Evolutionary conservation across 2,329 filamentous ascomycete genomes (phyloP), one percentile per base, ranked within the genome.

Genomic region (Myriosclerotinia duriaeana): DNA sequence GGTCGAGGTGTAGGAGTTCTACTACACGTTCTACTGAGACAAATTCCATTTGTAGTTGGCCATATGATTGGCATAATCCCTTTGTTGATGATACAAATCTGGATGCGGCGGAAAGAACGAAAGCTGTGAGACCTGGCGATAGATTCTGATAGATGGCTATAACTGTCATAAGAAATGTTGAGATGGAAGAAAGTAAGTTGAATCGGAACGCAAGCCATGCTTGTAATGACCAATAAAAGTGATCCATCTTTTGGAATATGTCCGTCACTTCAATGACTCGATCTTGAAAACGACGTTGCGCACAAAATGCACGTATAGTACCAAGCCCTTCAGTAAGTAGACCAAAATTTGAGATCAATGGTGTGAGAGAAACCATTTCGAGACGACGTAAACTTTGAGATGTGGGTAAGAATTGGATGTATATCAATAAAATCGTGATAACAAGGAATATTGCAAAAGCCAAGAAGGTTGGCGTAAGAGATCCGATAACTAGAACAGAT

Each of bases 211-310:
- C 88, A 2, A 97, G 82, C 93, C 93, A 97, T 9, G 87, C 87
- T 71, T 96, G 92, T 53, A 96, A 82, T 67, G 88, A 91, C 90
- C 93, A 97, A 79, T 96, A 97, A 79, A 97, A 96, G 76, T 97
- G 93, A 73, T 97, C 93, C 84, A 96, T 95, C 75, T 92, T 92
- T 76, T 97, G 93, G 75, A 97, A 97, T 22, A 88, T 87, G 74
- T 97, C 93, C 0, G 93, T 92, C 0, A 93, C 92, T 2, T 84
- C 80, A 44, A 97, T 89, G 63, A 96, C 91, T 61, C 88, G 85
- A 69, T 88, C 85, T 74, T 96, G 92, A 74, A 97, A 97, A 63
- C 90, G 87, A 5, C 84, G 80, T 72, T 96, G 89, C 0, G 89
- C 92, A 59, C 85, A 87, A 75, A 96, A 94, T 0, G 93, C 92